Evolutionary conservation across 208 protist genomes (phyloP).

Genomic region (Trypanosoma caninum): DNA sequence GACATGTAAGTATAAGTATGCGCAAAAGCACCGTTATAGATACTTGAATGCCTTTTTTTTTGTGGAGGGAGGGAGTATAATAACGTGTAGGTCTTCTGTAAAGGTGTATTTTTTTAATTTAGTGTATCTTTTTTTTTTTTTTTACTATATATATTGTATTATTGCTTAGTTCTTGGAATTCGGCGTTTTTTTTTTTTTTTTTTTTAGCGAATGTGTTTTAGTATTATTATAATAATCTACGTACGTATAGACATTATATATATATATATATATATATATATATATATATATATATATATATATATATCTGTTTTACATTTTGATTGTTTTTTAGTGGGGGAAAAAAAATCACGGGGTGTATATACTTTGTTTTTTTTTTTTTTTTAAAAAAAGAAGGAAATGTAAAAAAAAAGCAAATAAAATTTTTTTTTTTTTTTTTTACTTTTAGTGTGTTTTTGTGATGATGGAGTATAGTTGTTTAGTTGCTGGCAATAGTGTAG

Average conservation of each 20-base stretch:
- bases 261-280: slow-evolving; percentile 16
- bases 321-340: not conserved
- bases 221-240: too few species aligned
- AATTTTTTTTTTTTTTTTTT: slow-evolving; percentile 5
- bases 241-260: too few species aligned
- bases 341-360: too few species aligned
- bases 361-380: slow-evolving; percentile 18
- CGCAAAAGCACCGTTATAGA: too few species aligned
- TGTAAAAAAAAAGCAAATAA: too few species aligned
- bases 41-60: too few species aligned
- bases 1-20: too few species aligned
- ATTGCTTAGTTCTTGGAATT: too few species aligned
- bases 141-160: not conserved
- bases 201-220: not conserved
- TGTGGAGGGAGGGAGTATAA: too few species aligned
- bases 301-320: slow-evolving; percentile 11
- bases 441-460: not conserved
- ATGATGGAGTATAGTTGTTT: slow-evolving; percentile 60
- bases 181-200: not conserved
- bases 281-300: slow-evolving; percentile 17
- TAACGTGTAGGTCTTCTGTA: not conserved
- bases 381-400: too few species aligned
- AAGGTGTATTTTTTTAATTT: not conserved
- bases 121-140: slow-evolving; percentile 25
- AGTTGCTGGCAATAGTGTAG: slow-evolving; percentile 38